Evolutionary conservation across 2,329 filamentous ascomycete species (phyloP).

Genomic region (Diaporthe sp.): DNA sequence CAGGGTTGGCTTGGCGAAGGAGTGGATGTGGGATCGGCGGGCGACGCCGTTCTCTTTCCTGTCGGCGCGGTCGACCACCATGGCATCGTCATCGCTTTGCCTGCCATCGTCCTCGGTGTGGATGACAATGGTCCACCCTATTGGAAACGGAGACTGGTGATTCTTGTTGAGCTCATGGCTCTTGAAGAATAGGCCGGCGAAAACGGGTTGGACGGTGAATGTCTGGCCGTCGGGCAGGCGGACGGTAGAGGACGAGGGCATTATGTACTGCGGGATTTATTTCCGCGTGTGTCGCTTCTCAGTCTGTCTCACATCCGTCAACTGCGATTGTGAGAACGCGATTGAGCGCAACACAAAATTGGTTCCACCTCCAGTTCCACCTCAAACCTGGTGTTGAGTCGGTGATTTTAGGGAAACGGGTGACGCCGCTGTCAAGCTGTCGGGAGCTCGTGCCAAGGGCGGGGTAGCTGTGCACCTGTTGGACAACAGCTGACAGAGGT

Average conservation of each 20-base stretch:
- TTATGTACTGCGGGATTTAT: not conserved
- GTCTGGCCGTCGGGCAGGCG: constrained; percentile 90
- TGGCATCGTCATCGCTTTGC: constrained; percentile 41
- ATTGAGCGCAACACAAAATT: too few relatives aligned
- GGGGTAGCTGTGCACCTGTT: constrained; percentile 1
- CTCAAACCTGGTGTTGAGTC: not conserved
- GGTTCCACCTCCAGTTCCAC: too few relatives aligned
- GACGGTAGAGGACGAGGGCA: constrained; percentile 57
- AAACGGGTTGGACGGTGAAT: constrained; percentile 85
- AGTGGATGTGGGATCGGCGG: constrained; percentile 62
- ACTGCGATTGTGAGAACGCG: too few relatives aligned
- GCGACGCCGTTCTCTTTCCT: not conserved
- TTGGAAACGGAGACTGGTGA: constrained; percentile 79
- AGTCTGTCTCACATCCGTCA: not conserved
- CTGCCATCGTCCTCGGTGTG: constrained; percentile 71
- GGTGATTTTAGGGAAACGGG: not conserved
- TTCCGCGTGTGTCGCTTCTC: not conserved
- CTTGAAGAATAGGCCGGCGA: constrained; percentile 93
- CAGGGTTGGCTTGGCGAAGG: constrained; percentile 82
- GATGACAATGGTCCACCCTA: constrained; percentile 91
- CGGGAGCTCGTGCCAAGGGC: not conserved
- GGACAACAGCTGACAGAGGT: not conserved
- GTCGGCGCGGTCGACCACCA: constrained; percentile 21
- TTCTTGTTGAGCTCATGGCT: constrained; percentile 76
- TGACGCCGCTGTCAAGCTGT: not conserved